These are phyloP conservation scores for Claviceps digitariae DNA, from an alignment of 2,329 filamentous ascomycete genomes.

Conservation along the genomic window DNA sequence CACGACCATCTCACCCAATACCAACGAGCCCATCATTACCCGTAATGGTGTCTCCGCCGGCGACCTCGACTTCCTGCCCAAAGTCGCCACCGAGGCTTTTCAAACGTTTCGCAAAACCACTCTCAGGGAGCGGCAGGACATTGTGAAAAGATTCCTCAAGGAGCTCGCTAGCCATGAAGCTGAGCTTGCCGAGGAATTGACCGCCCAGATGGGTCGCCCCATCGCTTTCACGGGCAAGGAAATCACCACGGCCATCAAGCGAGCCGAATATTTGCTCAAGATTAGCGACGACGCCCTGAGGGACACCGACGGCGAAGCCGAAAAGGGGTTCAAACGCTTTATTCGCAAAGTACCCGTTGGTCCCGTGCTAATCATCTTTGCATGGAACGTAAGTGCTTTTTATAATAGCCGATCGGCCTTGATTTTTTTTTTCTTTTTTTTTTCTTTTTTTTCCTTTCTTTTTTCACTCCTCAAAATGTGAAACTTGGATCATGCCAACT, in stretches of 20 bases:
- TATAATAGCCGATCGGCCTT: neutral
- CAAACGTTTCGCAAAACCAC: slow-evolving; percentile 61
- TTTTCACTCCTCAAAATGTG: neutral
- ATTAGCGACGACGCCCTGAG: slow-evolving; percentile 66
- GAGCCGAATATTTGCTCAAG: slow-evolving; percentile 74
- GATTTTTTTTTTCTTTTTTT: neutral
- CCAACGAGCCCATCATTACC: slow-evolving; percentile 71
- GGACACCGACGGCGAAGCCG: slow-evolving; percentile 68
- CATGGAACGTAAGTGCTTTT: slow-evolving; percentile 69
- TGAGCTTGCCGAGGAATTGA: slow-evolving; percentile 72
- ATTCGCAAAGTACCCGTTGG: slow-evolving; percentile 82
- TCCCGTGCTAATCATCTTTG: slow-evolving; percentile 78
- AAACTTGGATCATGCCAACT: neutral
- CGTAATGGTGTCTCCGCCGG: slow-evolving; percentile 58
- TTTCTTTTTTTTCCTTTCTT: neutral
- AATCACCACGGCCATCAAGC: slow-evolving; percentile 70
- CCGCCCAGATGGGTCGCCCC: slow-evolving; percentile 88
- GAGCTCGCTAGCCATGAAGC: slow-evolving; percentile 58
- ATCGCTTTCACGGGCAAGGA: slow-evolving; percentile 79
- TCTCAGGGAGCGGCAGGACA: slow-evolving; percentile 61
- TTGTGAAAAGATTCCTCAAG: slow-evolving; percentile 67
- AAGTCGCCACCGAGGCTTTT: slow-evolving; percentile 62
- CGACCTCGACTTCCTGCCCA: slow-evolving; percentile 60
- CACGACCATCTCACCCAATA: slow-evolving; percentile 79
- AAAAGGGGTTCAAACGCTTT: slow-evolving; percentile 81